These are phyloP conservation scores for Blastobotrys elegans DNA, from an alignment of 1,139 yeast genomes.

Conservation along the genomic window DNA sequence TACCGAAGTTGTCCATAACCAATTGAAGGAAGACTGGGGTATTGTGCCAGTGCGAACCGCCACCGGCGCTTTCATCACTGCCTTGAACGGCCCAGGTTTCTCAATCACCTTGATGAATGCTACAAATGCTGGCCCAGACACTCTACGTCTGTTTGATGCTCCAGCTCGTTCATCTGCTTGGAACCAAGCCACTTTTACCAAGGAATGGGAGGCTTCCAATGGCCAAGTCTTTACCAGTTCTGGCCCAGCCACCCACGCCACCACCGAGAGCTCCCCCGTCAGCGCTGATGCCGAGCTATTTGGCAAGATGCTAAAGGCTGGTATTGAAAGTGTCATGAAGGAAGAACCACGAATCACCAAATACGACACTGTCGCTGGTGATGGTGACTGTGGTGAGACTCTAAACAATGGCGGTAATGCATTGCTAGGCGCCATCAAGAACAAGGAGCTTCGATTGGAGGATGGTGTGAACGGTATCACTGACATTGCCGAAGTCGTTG, in stretches of 20 bases:
- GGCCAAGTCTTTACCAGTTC: conserved; percentile 37
- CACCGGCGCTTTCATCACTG: conserved; percentile 75
- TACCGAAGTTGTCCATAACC: conserved; percentile 44
- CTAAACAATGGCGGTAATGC: conserved; percentile 77
- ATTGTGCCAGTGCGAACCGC: conserved; percentile 62
- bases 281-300: conserved; percentile 42
- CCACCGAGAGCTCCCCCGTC: conserved; percentile 33
- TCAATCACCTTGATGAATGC: conserved; percentile 72
- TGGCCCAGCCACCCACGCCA: conserved; percentile 20
- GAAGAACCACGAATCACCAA: conserved; percentile 77
- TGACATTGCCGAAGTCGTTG: conserved; percentile 70
- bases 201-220: conserved; percentile 36
- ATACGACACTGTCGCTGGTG: conserved; percentile 88
- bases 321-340: conserved; percentile 47
- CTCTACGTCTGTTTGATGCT: conserved; percentile 50
- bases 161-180: conserved; percentile 82
- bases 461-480: conserved; percentile 53
- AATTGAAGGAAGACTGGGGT: conserved; percentile 43
- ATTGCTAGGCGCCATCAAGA: conserved; percentile 45
- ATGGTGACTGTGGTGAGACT: conserved; percentile 96
- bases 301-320: conserved; percentile 41
- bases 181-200: conserved; percentile 41
- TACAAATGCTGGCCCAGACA: conserved; percentile 35
- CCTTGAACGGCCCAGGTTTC: conserved; percentile 88
- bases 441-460: conserved; percentile 40